Conservation (phyloP, 495 filamentous ascomycete genomes). For the Viridothelium virens region DNA sequence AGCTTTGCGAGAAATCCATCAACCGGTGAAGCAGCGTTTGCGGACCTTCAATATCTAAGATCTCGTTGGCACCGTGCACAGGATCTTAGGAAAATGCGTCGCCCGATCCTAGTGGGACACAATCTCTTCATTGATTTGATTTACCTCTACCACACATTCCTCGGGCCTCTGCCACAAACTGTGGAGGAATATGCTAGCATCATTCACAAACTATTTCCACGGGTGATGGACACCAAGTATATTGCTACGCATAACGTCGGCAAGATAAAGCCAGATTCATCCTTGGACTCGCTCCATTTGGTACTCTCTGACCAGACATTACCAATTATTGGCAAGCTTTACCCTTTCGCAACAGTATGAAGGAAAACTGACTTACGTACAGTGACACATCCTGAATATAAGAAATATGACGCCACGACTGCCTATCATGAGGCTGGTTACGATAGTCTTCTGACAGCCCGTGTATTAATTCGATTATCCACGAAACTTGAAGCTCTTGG, state of each 20-base stretch:
- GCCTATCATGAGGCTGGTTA: slow-evolving; percentile 62
- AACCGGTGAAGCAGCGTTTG: slow-evolving; percentile 27
- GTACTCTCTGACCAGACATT: slow-evolving; percentile 33
- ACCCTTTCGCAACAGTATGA: slow-evolving; percentile 30
- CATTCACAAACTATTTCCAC: slow-evolving; percentile 55
- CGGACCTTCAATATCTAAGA: slow-evolving; percentile 27
- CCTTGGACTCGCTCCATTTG: slow-evolving; percentile 45
- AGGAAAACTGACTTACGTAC: slow-evolving; percentile 13
- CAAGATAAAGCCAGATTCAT: slow-evolving; percentile 43
- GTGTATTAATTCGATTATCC: slow-evolving; percentile 55
- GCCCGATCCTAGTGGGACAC: slow-evolving; percentile 60
- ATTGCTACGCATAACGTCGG: slow-evolving; percentile 53
- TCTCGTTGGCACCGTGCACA: slow-evolving; percentile 34
- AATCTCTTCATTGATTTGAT: slow-evolving; percentile 69
- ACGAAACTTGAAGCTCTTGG: slow-evolving; percentile 42
- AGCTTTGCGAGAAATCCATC: slow-evolving; percentile 31
- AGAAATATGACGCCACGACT: slow-evolving; percentile 40
- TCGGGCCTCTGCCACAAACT: slow-evolving; percentile 55
- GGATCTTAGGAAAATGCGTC: slow-evolving; percentile 33
- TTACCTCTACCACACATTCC: slow-evolving; percentile 62
- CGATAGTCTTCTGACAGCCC: slow-evolving; percentile 63
- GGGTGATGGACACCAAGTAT: slow-evolving; percentile 71
- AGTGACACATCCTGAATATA: slow-evolving; percentile 39
- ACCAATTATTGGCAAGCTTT: slow-evolving; percentile 35
- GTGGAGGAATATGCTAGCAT: slow-evolving; percentile 52